Evolutionary conservation across 106 monocot genomes (phyloP).

Genomic region (Allium fistulosum): DNA sequence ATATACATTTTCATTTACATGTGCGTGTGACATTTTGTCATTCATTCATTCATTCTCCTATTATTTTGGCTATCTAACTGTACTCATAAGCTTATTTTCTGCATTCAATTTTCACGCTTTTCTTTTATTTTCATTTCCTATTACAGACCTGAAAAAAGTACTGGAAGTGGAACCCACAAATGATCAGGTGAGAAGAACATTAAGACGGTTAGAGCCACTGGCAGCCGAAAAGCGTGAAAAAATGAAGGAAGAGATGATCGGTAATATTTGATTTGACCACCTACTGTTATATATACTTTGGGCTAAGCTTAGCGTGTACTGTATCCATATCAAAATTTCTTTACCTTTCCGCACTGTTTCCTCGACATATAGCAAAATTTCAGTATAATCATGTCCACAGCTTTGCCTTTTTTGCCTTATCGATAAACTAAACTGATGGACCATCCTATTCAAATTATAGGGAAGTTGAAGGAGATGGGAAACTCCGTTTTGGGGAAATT

Average conservation of each 20-base stretch:
- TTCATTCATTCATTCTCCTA: too few relatives aligned
- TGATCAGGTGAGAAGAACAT: constrained; percentile 51
- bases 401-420: too few relatives aligned
- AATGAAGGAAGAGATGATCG: constrained; percentile 99
- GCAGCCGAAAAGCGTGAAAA: constrained; percentile 93
- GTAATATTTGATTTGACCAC: constrained; percentile 19
- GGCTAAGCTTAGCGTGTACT: too few relatives aligned
- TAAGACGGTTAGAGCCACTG: constrained; percentile 73
- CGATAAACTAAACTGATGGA: too few relatives aligned
- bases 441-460: constrained; percentile 20
- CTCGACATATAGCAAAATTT: too few relatives aligned
- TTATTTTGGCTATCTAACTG: too few relatives aligned
- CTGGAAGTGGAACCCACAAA: constrained; percentile 81
- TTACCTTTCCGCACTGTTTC: too few relatives aligned
- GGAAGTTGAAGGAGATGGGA: constrained; percentile 88
- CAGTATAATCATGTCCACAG: too few relatives aligned
- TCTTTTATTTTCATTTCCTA: background rate
- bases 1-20: too few relatives aligned
- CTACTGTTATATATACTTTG: too few relatives aligned
- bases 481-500: constrained; percentile 80
- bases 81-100: background rate
- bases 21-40: too few relatives aligned
- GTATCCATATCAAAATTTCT: too few relatives aligned
- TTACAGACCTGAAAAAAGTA: constrained; percentile 86
- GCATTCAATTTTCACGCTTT: background rate